Evolutionary conservation across 2,329 filamentous ascomycete species (phyloP).

Genomic region (Endothia cerciana): DNA sequence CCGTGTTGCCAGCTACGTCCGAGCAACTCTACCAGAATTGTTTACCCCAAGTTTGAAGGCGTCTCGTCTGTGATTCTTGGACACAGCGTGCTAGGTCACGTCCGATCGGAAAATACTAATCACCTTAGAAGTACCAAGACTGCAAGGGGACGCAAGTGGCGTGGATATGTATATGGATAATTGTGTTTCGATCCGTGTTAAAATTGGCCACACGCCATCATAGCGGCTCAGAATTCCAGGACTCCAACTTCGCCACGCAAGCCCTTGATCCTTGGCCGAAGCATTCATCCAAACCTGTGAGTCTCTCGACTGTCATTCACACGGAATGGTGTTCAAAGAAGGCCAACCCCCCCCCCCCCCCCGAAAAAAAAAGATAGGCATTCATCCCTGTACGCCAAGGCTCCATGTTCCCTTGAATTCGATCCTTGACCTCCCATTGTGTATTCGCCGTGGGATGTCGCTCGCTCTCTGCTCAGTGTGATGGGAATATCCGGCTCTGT

Average conservation of each 20-base stretch:
- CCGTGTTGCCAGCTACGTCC: too few relatives aligned
- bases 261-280: not conserved
- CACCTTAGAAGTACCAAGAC: not conserved
- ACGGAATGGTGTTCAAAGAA: conserved; percentile 1
- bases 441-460: not conserved
- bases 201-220: not conserved
- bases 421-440: conserved; percentile 7
- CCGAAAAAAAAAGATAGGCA: conserved; percentile 5
- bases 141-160: not conserved
- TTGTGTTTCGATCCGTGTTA: conserved; percentile 7
- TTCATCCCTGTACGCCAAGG: conserved; percentile 16
- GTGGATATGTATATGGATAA: conserved; percentile 1
- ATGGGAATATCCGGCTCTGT: not conserved
- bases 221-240: not conserved
- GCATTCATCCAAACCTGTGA: conserved; percentile 17
- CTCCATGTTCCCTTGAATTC: conserved; percentile 8
- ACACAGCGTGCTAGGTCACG: too few relatives aligned
- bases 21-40: too few relatives aligned
- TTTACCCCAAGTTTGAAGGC: too few relatives aligned
- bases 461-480: conserved; percentile 15
- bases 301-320: not conserved
- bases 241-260: conserved; percentile 27
- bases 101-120: not conserved
- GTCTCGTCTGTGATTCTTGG: too few relatives aligned
- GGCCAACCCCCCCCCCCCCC: too few relatives aligned